phyloP scores from a whole-genome alignment of 1,284 basidiomycete species.

The Leccinum pseudoinsigne region DNA sequence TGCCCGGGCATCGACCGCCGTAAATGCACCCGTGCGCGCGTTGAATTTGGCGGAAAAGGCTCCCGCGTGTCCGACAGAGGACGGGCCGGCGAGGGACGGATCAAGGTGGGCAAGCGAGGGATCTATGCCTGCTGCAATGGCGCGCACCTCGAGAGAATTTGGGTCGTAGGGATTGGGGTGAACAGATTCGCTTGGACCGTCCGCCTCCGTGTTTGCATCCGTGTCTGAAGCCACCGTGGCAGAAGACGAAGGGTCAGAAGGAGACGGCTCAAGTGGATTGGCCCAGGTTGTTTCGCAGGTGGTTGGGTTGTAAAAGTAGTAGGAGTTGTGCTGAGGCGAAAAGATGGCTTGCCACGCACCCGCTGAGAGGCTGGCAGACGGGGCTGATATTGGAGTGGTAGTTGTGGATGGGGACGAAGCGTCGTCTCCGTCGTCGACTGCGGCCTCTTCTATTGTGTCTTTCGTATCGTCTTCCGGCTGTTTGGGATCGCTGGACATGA shows the following conservation, averaged over 20 bases:
- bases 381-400: slow-evolving; percentile 13
- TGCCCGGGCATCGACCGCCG: slow-evolving; percentile 62
- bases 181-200: not conserved
- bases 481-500: slow-evolving; percentile 11
- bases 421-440: not conserved
- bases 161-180: slow-evolving; percentile 27
- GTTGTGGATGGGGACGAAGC: not conserved
- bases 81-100: slow-evolving; percentile 54
- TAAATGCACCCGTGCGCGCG: slow-evolving; percentile 79
- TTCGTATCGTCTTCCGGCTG: slow-evolving; percentile 8
- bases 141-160: slow-evolving; percentile 58
- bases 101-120: slow-evolving; percentile 83
- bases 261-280: slow-evolving; percentile 65
- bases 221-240: slow-evolving; percentile 12
- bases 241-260: slow-evolving; percentile 27
- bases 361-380: slow-evolving; percentile 25
- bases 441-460: slow-evolving; percentile 2
- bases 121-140: slow-evolving; percentile 78
- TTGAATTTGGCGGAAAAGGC: slow-evolving; percentile 79
- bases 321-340: slow-evolving; percentile 78
- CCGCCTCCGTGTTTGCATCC: slow-evolving; percentile 1
- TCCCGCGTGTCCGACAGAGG: slow-evolving; percentile 43
- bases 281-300: slow-evolving; percentile 88
- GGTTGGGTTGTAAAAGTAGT: slow-evolving; percentile 84
- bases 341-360: slow-evolving; percentile 84